Evolutionary conservation across 257 asterid genomes (phyloP).

Genomic region (Nemophila menziesii): DNA sequence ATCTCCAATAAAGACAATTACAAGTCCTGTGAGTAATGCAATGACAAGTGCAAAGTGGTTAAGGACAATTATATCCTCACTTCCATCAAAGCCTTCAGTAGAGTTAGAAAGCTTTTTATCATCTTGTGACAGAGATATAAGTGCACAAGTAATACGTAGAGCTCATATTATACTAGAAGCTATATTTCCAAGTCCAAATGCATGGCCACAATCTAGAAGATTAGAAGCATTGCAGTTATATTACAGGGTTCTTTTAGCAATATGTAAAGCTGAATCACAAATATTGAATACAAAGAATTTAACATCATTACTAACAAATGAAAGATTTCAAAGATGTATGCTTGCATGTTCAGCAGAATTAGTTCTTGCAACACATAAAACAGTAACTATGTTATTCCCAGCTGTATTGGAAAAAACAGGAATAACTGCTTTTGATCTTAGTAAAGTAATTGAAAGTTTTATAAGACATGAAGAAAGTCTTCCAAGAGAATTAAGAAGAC

Average conservation of each 20-base stretch:
- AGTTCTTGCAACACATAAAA: constrained; percentile 97
- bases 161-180: constrained; percentile 87
- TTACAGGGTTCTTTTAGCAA: constrained; percentile 81
- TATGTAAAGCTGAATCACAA: constrained; percentile 88
- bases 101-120: constrained; percentile 75
- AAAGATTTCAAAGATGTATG: constrained; percentile 97
- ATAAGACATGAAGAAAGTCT: constrained; percentile 92
- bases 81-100: constrained; percentile 66
- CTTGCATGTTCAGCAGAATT: constrained; percentile 99
- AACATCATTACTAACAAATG: constrained; percentile 80
- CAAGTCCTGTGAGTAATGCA: constrained; percentile 94
- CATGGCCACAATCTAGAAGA: constrained; percentile 94
- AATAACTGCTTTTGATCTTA: constrained; percentile 91
- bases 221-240: constrained; percentile 83
- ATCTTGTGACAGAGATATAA: constrained; percentile 75
- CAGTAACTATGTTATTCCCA: constrained; percentile 93
- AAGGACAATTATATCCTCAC: constrained; percentile 71
- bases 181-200: constrained; percentile 76
- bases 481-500: constrained; percentile 93
- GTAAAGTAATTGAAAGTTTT: constrained; percentile 97
- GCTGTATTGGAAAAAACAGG: constrained; percentile 95
- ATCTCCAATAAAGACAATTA: constrained; percentile 75
- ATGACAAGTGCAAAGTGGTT: constrained; percentile 97
- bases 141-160: constrained; percentile 73
- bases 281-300: constrained; percentile 62